Base-by-base conservation (phyloP, 192 early-diverging fungal genomes). In the Backusella sp. region DNA sequence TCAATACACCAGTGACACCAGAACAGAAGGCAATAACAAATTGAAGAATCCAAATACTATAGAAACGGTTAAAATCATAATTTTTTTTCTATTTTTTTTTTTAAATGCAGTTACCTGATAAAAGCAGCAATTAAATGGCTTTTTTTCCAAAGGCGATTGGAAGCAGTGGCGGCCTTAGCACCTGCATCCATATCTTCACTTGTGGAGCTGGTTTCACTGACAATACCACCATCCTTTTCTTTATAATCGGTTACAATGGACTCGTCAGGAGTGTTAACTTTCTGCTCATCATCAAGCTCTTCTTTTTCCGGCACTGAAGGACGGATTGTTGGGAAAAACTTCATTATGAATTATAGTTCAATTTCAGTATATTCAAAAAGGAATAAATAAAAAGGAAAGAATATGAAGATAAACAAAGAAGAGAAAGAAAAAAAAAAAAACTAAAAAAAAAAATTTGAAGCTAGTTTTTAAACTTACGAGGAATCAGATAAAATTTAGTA, bases 31-130 rank as follows among this genome's bases (percentile, higher is more conserved):
- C 35, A 7, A 68, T 35, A 28, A 68, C n/a, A 34, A 68, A 68
- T 68, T 68, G 66, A 68, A 68, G 32, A 68, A 68, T n/a, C 66
- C 66, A 68, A 36, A 68, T 68, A 32, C 66, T 68, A 68, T 6
- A 68, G 17, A 34, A 28, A 28, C 12, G 26, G 46, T 49, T 62
- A 28, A 62, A 23, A 28, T 14, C 11, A 4, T 62, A 21, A 23
- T 21, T 21, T 21, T 21, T 23, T 7, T 21, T 15, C 15, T n/a
- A 36, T 14, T 67, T 23, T 66, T 66, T 66, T 66, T 30, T 23
- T 66, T 66, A 65, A 65, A 65, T 67, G 28, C 17, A 15, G 8
- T 34, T 67, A 67, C 66, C 28, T 30, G 19, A 67, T 5, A 7
- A 30, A 67, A 17, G 66, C 66, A 19, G 3, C 17, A 30, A 67